Base-by-base conservation (phyloP, 1,139 yeast species). In the Yarrowia galli region DNA sequence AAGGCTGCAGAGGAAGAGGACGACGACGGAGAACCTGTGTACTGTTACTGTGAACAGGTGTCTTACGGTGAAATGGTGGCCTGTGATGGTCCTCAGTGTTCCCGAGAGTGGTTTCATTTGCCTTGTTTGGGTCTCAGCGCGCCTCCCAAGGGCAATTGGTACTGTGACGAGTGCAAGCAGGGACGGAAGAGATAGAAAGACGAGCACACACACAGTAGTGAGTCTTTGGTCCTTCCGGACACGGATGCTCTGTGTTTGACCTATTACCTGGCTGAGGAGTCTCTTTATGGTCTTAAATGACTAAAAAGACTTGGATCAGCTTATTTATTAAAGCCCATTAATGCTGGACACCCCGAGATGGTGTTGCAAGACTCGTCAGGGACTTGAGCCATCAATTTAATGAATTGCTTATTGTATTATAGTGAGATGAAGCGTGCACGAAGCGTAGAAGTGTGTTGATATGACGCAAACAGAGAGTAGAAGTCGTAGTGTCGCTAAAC, bases 31-130 rank as follows among this genome's bases (percentile, higher is more conserved):
- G 97, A 95, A 75, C 97, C 97, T 1, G 86, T 95, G 3, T 95
- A 95, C 77, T 95, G 99, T 78, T 92, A 92, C 79, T 95, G 99
- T 80, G 92, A 92, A 77, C 97, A 93, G 76, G 97, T 92, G 0
- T 93, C 98, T 4, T 93, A 91, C 77, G 99, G 99, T 22, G 98
- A 95, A 75, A 95, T 95, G 99, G 98, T 95, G 70, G 99, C 97
- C 2, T 95, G 99, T 79, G 99, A 95, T 76, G 97, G 97, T 3
- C 95, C 90, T 63, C 88, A 89, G 71, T 95, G 99, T 80, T 89
- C 89, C 76, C 83, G 93, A 68, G 98, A 95, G 78, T 95, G 99
- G 99, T 95, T 95, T 81, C 99, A 95, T 79, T 83, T 93, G 75
- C 97, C 97, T 20, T 95, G 99, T 78, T 93, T 92, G 66, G 98